Conservation (phyloP, 2,329 filamentous ascomycete species). For the Fusarium secorum region DNA sequence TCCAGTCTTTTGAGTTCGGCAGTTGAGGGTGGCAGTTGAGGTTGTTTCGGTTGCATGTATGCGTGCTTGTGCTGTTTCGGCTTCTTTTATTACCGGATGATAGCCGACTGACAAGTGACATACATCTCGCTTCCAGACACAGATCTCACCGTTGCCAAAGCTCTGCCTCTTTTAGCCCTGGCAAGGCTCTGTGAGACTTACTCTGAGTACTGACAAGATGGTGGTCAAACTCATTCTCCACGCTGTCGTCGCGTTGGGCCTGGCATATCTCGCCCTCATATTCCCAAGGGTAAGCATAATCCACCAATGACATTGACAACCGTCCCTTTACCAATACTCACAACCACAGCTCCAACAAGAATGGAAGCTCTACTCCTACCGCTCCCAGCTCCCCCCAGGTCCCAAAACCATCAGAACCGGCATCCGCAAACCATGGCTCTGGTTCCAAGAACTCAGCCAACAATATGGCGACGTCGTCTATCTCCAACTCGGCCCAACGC, state of each 20-base stretch:
- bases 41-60: neutral
- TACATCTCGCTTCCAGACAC: neutral
- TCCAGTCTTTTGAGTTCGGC: constrained; percentile 13
- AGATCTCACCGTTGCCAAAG: neutral
- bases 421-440: constrained; percentile 52
- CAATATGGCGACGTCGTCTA: constrained; percentile 54
- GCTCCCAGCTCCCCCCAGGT: constrained; percentile 50
- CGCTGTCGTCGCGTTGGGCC: neutral
- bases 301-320: neutral
- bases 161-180: neutral
- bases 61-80: neutral
- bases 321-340: neutral
- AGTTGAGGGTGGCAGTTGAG: constrained; percentile 33
- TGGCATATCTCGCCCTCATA: constrained; percentile 23
- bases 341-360: constrained; percentile 46
- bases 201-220: neutral
- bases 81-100: constrained; percentile 2
- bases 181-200: too few relatives aligned
- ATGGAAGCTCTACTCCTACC: constrained; percentile 51
- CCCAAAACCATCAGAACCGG: constrained; percentile 50
- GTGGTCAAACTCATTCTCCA: constrained; percentile 10
- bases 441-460: constrained; percentile 51
- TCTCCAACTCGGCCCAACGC: constrained; percentile 52
- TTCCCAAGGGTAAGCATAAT: constrained; percentile 27
- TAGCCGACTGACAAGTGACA: neutral